A percentile compares a stretch with the other conserved stretches of the same genome.
phyloP scores from a whole-genome alignment of 2,329 filamentous ascomycete species.

The Curvularia eragrostidis region DNA sequence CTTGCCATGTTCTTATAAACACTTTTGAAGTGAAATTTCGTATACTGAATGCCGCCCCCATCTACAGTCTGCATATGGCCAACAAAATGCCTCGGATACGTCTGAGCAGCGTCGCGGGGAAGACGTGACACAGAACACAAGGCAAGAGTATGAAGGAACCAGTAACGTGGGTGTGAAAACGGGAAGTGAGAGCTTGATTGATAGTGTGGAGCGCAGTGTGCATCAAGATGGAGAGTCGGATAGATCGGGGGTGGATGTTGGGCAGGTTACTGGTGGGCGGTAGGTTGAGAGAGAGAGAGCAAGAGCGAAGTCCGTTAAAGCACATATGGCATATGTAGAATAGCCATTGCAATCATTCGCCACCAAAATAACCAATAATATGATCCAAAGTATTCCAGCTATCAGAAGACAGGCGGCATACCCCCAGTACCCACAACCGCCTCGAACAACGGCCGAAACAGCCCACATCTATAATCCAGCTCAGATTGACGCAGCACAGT shows the following conservation, averaged over 20 bases:
- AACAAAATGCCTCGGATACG: constrained; percentile 18
- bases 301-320: no score
- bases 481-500: background rate
- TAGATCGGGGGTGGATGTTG: constrained; percentile 10
- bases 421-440: background rate
- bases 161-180: constrained; percentile 16
- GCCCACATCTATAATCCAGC: background rate
- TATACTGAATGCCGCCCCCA: background rate
- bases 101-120: constrained; percentile 20
- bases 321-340: no score
- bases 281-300: background rate
- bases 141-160: constrained; percentile 9
- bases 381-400: background rate
- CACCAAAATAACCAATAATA: no score
- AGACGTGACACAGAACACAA: constrained; percentile 13
- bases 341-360: no score
- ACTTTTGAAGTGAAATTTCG: background rate
- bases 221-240: constrained; percentile 14
- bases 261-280: constrained; percentile 3
- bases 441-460: background rate
- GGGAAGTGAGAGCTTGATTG: constrained; percentile 23
- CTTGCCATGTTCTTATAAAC: background rate
- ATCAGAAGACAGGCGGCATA: background rate
- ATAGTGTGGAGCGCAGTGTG: constrained; percentile 22
- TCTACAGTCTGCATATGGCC: constrained; percentile 3